These are phyloP conservation scores for Talaromyces verruculosus DNA, from an alignment of 2,329 filamentous ascomycete genomes.

Conservation along the genomic window DNA sequence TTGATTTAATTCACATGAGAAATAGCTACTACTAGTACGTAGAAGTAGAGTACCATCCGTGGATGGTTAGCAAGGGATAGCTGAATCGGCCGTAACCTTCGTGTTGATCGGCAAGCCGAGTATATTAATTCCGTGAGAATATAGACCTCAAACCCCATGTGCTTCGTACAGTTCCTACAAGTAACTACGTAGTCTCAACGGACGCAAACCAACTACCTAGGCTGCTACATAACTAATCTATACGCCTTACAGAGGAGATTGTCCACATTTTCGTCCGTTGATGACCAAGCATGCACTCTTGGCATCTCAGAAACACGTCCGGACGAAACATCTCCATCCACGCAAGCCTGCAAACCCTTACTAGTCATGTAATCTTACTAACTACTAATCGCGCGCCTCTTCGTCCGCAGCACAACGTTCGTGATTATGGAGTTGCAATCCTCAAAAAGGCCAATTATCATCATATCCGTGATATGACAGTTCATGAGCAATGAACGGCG, in stretches of 20 bases:
- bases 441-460: background rate
- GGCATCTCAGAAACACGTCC: background rate
- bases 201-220: background rate
- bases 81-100: background rate
- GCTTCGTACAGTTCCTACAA: background rate
- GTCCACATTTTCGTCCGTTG: background rate
- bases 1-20: no score
- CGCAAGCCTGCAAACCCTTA: no score
- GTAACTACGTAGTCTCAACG: background rate
- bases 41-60: no score
- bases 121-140: background rate
- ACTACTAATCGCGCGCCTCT: background rate
- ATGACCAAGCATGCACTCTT: background rate
- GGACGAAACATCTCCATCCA: slow-evolving; percentile 6
- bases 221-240: no score
- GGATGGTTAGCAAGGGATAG: background rate
- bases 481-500: background rate
- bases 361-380: background rate
- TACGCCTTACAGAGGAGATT: background rate
- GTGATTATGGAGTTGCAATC: background rate
- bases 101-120: background rate
- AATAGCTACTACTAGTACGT: no score
- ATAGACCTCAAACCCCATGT: background rate
- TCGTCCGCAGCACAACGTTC: background rate
- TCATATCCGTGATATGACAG: background rate